A percentile compares a stretch with the other conserved stretches of the same genome.
These are phyloP conservation scores for Coemansia sp. DNA, from an alignment of 192 early-diverging fungal genomes.

Conservation along the genomic window DNA sequence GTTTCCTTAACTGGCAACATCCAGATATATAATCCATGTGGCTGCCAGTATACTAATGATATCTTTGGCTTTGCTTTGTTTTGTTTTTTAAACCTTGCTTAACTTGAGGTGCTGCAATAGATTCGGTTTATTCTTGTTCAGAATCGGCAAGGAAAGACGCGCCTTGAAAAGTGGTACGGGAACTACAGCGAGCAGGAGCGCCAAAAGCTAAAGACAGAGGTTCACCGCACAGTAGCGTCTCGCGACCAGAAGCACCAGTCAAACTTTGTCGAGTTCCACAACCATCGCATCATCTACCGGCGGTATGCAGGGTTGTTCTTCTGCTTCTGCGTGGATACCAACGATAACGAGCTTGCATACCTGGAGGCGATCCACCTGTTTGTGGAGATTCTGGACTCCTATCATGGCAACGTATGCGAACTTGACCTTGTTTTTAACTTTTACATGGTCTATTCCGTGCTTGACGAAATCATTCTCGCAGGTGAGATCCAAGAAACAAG, in stretches of 20 bases:
- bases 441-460: conserved; percentile 94
- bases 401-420: conserved; percentile 99
- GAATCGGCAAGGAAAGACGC: conserved; percentile 97
- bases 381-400: conserved; percentile 97
- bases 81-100: neutral
- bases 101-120: conserved; percentile 16
- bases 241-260: conserved; percentile 96
- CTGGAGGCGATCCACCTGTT: conserved; percentile 98
- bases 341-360: conserved; percentile 95
- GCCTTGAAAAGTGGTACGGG: conserved; percentile 97
- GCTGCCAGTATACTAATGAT: neutral
- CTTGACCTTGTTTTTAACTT: conserved; percentile 98
- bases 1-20: neutral
- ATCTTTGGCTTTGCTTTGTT: neutral
- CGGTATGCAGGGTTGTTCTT: conserved; percentile 99
- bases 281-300: conserved; percentile 97
- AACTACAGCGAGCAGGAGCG: conserved; percentile 94
- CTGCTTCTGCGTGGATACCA: conserved; percentile 97
- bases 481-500: conserved; percentile 99
- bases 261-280: conserved; percentile 99
- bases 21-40: no score
- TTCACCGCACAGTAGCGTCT: conserved; percentile 93
- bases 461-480: conserved; percentile 97
- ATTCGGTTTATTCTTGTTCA: conserved; percentile 97
- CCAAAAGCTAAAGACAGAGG: conserved; percentile 88